Evolutionary conservation across 345 rosid species (phyloP).

Genomic region (Acer yangbiense): DNA sequence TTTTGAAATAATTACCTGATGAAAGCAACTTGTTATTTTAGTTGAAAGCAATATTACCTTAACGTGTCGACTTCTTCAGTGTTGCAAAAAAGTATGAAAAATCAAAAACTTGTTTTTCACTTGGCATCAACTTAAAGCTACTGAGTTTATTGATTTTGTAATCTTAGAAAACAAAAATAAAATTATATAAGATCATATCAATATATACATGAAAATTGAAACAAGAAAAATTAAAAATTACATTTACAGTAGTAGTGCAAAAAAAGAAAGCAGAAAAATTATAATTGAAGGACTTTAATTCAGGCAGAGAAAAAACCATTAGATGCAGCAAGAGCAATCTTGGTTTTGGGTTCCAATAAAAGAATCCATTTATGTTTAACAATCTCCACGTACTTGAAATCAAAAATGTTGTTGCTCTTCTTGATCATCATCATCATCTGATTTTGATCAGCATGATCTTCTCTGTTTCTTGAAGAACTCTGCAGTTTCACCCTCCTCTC

Average conservation of each 20-base stretch:
- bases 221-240: neutral
- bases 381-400: conserved; percentile 4
- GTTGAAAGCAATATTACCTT: neutral
- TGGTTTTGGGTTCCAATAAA: conserved; percentile 35
- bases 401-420: neutral
- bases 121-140: too few relatives aligned
- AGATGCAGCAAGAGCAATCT: conserved; percentile 46
- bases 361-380: conserved; percentile 2
- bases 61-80: neutral
- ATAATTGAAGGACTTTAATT: too few relatives aligned
- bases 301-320: conserved; percentile 53
- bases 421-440: neutral
- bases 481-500: conserved; percentile 45
- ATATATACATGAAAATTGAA: neutral
- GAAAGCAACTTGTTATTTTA: neutral
- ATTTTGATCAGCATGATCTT: neutral
- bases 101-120: neutral
- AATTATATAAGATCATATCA: neutral
- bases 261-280: neutral
- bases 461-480: conserved; percentile 17
- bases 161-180: too few relatives aligned
- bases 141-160: too few relatives aligned
- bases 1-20: too few relatives aligned
- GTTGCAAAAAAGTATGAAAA: neutral
- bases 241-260: too few relatives aligned